Evolutionary conservation across 768 basidiomycete species (phyloP), one percentile per base, ranked within the genome.

Genomic region (Chlorophyllum brunneum): DNA sequence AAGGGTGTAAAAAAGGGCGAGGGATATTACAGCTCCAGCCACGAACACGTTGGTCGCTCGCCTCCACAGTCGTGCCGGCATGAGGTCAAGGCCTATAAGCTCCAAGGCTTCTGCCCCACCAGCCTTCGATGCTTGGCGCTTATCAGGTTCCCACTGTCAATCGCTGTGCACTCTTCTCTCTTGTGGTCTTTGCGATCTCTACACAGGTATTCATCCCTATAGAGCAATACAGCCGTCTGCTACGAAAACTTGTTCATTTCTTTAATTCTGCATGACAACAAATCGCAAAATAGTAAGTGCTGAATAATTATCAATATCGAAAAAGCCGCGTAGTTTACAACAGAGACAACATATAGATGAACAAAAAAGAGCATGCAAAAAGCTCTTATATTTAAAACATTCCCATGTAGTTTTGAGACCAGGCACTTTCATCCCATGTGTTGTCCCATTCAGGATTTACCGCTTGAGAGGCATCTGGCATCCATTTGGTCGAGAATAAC

Each of bases 401-500:
- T 11, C 43, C 43, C 44, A 53, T 45, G 30, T 39, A 46, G 23
- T 30, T 46, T 38, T 53, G 43, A 29, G 43, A 46, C 51, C 43
- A 53, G 18, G 34, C 27, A 23, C 20, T 39, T 23, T 53, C 51
- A 38, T 46, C 43, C 51, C 51, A 53, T 23, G 43, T 20, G 33
- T 39, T 46, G 46, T 46, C 44, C 51, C 51, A 53, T 13, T 53
- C 51, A 8, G 36, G 27, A 20, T 29, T 45, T 16, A 38, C 18
- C 16, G 37, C 43, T 20, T 53, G 51, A 26, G 51, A 53, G 2
- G 51, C 37, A 30, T 53, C 51, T 15, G 51, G 44, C 43, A 53
- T 53, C 51, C 51, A 53, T 29, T 39, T 53, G 18, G 44, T 46
- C 36, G 51, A 40, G 4, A 45, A 53, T n/a, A 53, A n/a, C 15